Conservation (phyloP, 2,329 filamentous ascomycete genomes). For the Xylariaceae sp. region DNA sequence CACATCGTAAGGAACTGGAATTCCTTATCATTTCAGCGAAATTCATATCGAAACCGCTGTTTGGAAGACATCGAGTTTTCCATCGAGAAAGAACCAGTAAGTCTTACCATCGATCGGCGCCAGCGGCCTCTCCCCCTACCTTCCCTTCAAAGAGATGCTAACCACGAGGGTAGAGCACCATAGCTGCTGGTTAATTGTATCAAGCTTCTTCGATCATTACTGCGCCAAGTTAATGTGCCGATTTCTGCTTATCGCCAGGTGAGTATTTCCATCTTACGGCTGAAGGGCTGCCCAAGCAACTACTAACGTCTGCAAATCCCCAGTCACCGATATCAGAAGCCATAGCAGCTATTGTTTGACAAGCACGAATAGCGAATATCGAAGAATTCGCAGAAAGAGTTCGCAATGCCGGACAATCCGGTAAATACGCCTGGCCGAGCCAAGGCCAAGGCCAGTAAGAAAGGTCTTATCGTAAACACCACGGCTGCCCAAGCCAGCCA, state of each 20-base stretch:
- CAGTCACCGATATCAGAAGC: not conserved
- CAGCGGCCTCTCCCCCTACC: not conserved
- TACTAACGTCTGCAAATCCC: not conserved
- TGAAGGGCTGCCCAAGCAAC: not conserved
- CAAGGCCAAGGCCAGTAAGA: conserved; percentile 3
- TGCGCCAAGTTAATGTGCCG: not conserved
- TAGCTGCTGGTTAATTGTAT: not conserved
- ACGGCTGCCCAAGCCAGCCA: not conserved
- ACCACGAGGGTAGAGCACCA: not conserved
- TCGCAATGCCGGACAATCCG: conserved; percentile 2
- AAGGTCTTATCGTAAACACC: conserved; percentile 15
- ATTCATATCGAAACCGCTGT: too few relatives aligned
- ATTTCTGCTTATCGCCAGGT: conserved; percentile 8
- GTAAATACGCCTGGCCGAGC: conserved; percentile 7
- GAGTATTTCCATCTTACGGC: not conserved
- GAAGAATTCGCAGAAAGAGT: not conserved
- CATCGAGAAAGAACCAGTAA: not conserved
- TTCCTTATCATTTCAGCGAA: too few relatives aligned
- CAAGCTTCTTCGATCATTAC: not conserved
- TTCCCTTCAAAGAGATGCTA: not conserved
- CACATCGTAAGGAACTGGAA: too few relatives aligned
- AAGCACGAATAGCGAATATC: not conserved
- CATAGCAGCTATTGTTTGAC: not conserved
- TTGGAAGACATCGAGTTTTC: too few relatives aligned
- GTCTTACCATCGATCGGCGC: not conserved